phyloP scores from a whole-genome alignment of 352 stramenopile genomes.

The Globisporangium okanoganense region DNA sequence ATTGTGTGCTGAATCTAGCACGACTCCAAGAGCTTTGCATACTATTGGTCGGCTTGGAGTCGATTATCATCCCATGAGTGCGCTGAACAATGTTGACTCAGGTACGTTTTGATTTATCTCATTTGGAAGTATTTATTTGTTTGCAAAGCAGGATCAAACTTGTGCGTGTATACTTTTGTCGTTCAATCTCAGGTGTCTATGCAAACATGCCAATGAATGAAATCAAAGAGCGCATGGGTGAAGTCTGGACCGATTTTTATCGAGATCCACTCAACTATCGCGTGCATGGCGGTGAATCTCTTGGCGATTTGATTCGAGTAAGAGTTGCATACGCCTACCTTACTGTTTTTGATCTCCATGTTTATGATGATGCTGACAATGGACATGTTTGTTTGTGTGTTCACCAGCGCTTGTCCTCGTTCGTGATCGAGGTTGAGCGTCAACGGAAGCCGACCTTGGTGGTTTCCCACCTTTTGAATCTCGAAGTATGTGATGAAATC shows the following conservation, averaged over 20 bases:
- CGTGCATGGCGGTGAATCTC: constrained; percentile 39
- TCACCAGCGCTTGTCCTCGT: constrained; percentile 36
- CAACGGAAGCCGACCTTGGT: constrained; percentile 39
- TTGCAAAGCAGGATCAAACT: neutral
- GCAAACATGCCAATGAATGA: constrained; percentile 36
- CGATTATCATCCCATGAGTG: constrained; percentile 38
- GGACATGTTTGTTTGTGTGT: neutral
- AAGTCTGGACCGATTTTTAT: constrained; percentile 35
- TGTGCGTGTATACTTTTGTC: neutral
- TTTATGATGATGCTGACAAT: neutral
- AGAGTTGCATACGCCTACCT: neutral
- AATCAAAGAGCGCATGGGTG: constrained; percentile 31
- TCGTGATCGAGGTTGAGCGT: constrained; percentile 41
- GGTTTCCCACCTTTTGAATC: constrained; percentile 37
- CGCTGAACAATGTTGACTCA: constrained; percentile 38
- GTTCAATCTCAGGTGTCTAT: constrained; percentile 24
- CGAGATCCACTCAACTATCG: constrained; percentile 48
- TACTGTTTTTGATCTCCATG: neutral
- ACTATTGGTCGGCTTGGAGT: constrained; percentile 34
- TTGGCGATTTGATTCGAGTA: constrained; percentile 42
- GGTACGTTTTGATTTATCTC: constrained; percentile 8
- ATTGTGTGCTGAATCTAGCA: constrained; percentile 13
- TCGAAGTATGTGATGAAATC: constrained; percentile 22
- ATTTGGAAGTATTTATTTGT: neutral
- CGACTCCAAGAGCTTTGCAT: constrained; percentile 33